A percentile compares a stretch with the other conserved stretches of the same genome.
phyloP scores from a whole-genome alignment of 306 rosid genomes.

The Medicago lupulina region DNA sequence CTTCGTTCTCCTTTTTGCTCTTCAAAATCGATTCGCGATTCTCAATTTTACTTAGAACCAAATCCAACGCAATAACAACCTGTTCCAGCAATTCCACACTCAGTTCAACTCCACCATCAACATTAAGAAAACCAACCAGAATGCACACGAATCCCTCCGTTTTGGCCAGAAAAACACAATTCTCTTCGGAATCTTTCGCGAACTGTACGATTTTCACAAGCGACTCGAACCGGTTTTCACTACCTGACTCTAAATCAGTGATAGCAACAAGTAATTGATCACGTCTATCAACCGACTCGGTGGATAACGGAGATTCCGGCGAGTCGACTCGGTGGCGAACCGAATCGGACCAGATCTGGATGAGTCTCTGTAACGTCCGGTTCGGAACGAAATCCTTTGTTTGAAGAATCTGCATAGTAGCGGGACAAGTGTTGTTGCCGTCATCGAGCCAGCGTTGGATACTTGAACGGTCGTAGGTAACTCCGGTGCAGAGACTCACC shows the following conservation, averaged over 20 bases:
- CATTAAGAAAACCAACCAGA: slow-evolving; percentile 67
- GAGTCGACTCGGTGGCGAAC: slow-evolving; percentile 52
- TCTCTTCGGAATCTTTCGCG: slow-evolving; percentile 65
- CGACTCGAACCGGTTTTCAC: slow-evolving; percentile 38
- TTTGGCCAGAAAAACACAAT: slow-evolving; percentile 60
- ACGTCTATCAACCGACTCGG: slow-evolving; percentile 37
- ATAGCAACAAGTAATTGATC: slow-evolving; percentile 53
- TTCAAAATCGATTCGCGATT: slow-evolving; percentile 53
- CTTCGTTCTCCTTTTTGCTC: neutral
- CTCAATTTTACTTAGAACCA: slow-evolving; percentile 51
- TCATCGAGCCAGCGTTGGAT: slow-evolving; percentile 96
- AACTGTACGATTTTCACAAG: slow-evolving; percentile 53
- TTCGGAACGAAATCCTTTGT: slow-evolving; percentile 83
- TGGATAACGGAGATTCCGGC: slow-evolving; percentile 30
- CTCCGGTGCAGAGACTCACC: slow-evolving; percentile 93
- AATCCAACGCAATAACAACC: slow-evolving; percentile 53
- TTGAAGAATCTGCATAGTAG: slow-evolving; percentile 91
- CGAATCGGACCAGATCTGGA: slow-evolving; percentile 94
- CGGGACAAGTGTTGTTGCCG: slow-evolving; percentile 97
- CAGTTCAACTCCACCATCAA: slow-evolving; percentile 36
- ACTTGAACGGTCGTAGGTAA: slow-evolving; percentile 92
- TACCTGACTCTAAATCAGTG: slow-evolving; percentile 19
- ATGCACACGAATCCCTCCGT: slow-evolving; percentile 51
- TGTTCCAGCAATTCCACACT: slow-evolving; percentile 49
- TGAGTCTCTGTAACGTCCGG: slow-evolving; percentile 80